Base-by-base conservation (phyloP, 306 rosid genomes). In the Macrotyloma uniflorum region DNA sequence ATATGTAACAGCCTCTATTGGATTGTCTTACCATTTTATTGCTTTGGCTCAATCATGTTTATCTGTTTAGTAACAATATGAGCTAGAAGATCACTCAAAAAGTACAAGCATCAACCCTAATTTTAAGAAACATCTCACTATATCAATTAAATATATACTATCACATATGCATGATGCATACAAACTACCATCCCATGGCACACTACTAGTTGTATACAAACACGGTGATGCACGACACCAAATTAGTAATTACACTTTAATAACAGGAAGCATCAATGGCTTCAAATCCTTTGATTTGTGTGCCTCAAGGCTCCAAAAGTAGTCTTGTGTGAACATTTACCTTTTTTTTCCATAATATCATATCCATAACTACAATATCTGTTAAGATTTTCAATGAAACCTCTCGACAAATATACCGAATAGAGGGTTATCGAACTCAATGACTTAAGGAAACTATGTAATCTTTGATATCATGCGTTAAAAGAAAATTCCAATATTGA, bases 231-330 rank as follows among this genome's bases (percentile, higher is more conserved):
- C 73, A 72, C 23, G 18, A 45, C 16, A 26, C 79, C 81, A 61
- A 62, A 72, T 80, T 80, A 70, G n/a, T n/a, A n/a, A n/a, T n/a
- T n/a, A n/a, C 79, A 69, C 35, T 40, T 40, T 62, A 53, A 62
- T 43, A 36, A 81, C 72, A 69, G n/a, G n/a, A n/a, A 59, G 79
- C 74, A 38, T 40, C 50, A 6, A 45, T 46, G 19, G 62, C 67
- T 46, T 70, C 72, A 36, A 36, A 74, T 69, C 70, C n/a, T 46
- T n/a, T 22, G 70, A 75, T 69, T 78, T 14, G 46, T 9, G 72
- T 38, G 47, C 73, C n/a, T n/a, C n/a, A n/a, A n/a, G n/a, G n/a
- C n/a, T 71, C 55, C 51, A 72, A 18, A 22, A 70, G 19, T 54
- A 38, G 50, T 45, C 47, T n/a, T 42, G 45, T 42, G 58, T 32